phyloP scores from a whole-genome alignment of 495 filamentous ascomycete species.

The Cercophora samala region DNA sequence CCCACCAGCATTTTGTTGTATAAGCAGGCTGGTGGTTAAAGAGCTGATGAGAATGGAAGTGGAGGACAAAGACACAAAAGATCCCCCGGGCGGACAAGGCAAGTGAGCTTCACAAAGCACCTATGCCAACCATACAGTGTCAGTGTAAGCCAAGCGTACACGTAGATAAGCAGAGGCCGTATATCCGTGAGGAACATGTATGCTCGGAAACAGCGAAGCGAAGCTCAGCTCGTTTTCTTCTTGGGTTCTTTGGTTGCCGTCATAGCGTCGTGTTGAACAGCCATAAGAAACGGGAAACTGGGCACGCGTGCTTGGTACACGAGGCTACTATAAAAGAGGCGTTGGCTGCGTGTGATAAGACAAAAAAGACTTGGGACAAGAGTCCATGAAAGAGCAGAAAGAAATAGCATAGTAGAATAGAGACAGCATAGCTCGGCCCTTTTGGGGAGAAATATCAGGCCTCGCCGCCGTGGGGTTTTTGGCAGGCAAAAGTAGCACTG shows the following conservation, averaged over 20 bases:
- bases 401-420: neutral
- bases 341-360: neutral
- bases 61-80: neutral
- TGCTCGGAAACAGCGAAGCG: neutral
- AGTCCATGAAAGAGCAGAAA: neutral
- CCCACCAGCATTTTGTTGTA: neutral
- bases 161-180: neutral
- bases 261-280: conserved; percentile 4
- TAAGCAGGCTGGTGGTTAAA: neutral
- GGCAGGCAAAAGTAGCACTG: conserved; percentile 1
- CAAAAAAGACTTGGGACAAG: neutral
- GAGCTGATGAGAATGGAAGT: neutral
- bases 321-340: neutral
- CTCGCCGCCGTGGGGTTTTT: neutral
- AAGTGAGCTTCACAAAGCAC: neutral
- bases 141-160: neutral
- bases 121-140: neutral
- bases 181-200: neutral
- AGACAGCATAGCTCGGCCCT: conserved; percentile 1
- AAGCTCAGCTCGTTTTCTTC: neutral
- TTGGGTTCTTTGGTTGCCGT: neutral
- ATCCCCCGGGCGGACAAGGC: no score
- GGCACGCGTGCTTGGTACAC: conserved; percentile 4
- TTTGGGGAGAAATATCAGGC: neutral
- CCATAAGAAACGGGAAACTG: conserved; percentile 4